A percentile compares a stretch with the other conserved stretches of the same genome.
Evolutionary conservation across 768 basidiomycete species (phyloP).

Genomic region (Suillus cothurnatus): DNA sequence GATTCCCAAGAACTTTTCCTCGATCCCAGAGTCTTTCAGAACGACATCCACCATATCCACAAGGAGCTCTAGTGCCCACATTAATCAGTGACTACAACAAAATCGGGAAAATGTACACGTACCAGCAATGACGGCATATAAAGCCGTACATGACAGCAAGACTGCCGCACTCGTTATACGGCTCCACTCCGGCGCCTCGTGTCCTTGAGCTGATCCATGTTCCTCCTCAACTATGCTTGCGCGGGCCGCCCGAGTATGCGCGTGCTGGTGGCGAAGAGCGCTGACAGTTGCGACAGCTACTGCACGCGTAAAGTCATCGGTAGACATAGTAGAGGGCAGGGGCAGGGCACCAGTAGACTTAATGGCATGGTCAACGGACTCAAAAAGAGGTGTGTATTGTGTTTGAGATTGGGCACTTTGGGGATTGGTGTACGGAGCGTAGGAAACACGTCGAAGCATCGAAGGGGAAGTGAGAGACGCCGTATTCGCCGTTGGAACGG

Average conservation of each 20-base stretch:
- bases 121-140: conserved; percentile 98
- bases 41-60: conserved; percentile 96
- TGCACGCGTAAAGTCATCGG: conserved; percentile 90
- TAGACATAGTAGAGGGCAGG: conserved; percentile 68
- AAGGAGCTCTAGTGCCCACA: conserved; percentile 67
- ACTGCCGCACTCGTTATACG: conserved; percentile 88
- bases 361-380: conserved; percentile 78
- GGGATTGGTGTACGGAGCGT: conserved; percentile 43
- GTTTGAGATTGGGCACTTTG: conserved; percentile 25
- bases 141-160: conserved; percentile 81
- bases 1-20: conserved; percentile 97
- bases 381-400: conserved; percentile 62
- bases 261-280: conserved; percentile 81
- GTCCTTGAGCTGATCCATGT: conserved; percentile 67
- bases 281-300: conserved; percentile 94
- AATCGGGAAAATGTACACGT: conserved; percentile 26
- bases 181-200: conserved; percentile 98
- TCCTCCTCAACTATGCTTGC: conserved; percentile 43
- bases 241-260: conserved; percentile 49
- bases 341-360: conserved; percentile 53
- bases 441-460: conserved; percentile 54
- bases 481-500: conserved; percentile 25
- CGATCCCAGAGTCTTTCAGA: conserved; percentile 85
- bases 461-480: conserved; percentile 51
- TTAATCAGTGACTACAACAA: neutral